phyloP scores from a whole-genome alignment of 306 rosid species.

The Vicia sativa region DNA sequence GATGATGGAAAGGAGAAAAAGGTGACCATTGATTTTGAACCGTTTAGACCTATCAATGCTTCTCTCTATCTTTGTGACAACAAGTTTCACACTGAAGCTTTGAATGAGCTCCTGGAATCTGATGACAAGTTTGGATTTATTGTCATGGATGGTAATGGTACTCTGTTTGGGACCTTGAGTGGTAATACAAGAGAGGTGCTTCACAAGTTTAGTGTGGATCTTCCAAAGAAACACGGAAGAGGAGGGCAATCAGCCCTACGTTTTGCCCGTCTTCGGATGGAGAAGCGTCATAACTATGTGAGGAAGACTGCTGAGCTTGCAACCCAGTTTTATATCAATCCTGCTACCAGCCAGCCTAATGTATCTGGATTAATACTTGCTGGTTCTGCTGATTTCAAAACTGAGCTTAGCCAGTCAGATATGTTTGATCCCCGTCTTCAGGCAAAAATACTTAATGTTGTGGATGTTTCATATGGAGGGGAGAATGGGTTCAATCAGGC shows the following conservation, averaged over 20 bases:
- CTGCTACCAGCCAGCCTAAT: constrained; percentile 89
- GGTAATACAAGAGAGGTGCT: constrained; percentile 91
- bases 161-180: constrained; percentile 84
- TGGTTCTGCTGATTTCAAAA: constrained; percentile 91
- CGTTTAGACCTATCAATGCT: constrained; percentile 85
- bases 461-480: constrained; percentile 90
- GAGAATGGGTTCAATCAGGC: constrained; percentile 92
- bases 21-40: constrained; percentile 88
- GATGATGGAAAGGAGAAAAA: constrained; percentile 93
- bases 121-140: constrained; percentile 92
- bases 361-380: constrained; percentile 87
- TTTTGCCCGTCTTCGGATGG: constrained; percentile 96
- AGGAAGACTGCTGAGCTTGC: constrained; percentile 94
- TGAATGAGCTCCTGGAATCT: constrained; percentile 80
- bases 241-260: constrained; percentile 94
- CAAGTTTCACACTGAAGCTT: constrained; percentile 85
- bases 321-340: constrained; percentile 84
- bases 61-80: constrained; percentile 91
- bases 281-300: constrained; percentile 88
- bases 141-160: constrained; percentile 90
- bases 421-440: constrained; percentile 95
- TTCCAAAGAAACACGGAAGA: constrained; percentile 90
- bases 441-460: constrained; percentile 81
- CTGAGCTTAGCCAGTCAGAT: constrained; percentile 93
- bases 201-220: constrained; percentile 88